Evolutionary conservation across 2,329 filamentous ascomycete genomes (phyloP).

Genomic region (Trichoderma brevicompactum): DNA sequence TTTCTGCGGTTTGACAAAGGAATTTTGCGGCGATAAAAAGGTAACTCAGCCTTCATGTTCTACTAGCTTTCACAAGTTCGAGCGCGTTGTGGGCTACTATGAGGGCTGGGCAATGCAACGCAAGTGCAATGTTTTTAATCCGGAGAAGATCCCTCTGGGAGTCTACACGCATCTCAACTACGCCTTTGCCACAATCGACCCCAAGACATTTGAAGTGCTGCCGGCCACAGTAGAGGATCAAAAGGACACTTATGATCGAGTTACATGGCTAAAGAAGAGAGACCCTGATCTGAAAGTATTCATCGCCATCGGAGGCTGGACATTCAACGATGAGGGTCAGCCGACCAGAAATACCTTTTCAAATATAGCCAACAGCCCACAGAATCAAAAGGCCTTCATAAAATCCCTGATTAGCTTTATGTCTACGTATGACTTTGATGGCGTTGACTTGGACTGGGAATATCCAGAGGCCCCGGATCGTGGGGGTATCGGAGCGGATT

Average conservation of each 20-base stretch:
- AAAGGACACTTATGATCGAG: not conserved
- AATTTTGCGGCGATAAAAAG: conserved; percentile 35
- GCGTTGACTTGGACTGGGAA: conserved; percentile 41
- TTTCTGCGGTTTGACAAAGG: conserved; percentile 41
- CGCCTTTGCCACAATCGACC: conserved; percentile 42
- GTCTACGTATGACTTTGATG: conserved; percentile 36
- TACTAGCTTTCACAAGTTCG: conserved; percentile 23
- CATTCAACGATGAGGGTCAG: conserved; percentile 44
- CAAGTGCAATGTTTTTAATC: conserved; percentile 33
- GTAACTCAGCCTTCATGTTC: not conserved
- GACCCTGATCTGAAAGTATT: conserved; percentile 4
- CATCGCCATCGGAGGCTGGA: conserved; percentile 29
- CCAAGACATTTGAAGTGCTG: conserved; percentile 31
- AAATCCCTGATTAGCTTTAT: conserved; percentile 4
- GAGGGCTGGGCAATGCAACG: conserved; percentile 37
- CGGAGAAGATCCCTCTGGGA: conserved; percentile 36
- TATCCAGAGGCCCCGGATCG: conserved; percentile 39
- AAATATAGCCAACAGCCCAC: not conserved
- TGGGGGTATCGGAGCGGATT: conserved; percentile 35
- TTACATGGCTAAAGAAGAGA: conserved; percentile 10
- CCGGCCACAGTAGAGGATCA: not conserved
- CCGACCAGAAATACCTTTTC: conserved; percentile 28
- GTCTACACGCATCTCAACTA: conserved; percentile 41
- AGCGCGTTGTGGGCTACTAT: conserved; percentile 40
- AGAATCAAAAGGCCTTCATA: conserved; percentile 4